Evolutionary conservation across 2,329 filamentous ascomycete genomes (phyloP), one percentile per base, ranked within the genome.

Genomic region (Talaromyces amestolkiae): DNA sequence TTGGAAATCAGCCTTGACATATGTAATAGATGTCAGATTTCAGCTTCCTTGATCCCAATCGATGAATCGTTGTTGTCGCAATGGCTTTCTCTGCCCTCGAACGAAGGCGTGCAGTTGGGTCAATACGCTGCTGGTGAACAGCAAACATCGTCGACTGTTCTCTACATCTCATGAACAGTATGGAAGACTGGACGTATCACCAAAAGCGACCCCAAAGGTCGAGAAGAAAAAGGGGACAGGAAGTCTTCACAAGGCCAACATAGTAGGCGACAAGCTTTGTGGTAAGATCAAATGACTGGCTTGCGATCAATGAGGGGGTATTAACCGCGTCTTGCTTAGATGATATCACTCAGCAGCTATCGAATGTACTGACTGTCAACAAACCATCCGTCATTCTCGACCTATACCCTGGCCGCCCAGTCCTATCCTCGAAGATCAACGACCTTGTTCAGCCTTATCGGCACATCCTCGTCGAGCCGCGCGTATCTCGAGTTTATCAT

Each of bases 331-430:
- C 53, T 58, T 24, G 11, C 24, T 37, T 39, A 80, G 90, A 92
- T 72, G 88, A 94, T 70, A 80, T 91, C 15, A 71, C 96, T 54
- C 75, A 86, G 7, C 91, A 91, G 67, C 79, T 96, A n/a, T 86
- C 85, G 2, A 84, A 85, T 0, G 87, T 87, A 2, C 83, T 98
- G 19, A 80, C 86, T 39, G 85, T 87, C 53, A 89, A 95, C 76
- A 80, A 83, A 59, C 91, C 91, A 63, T 93, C 93, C 78, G 93
- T 96, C 72, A 84, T 98, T 53, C 81, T 99, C 71, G 94, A 98
- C 74, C 81, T 97, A 64, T 92, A 93, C 75, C 94, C 94, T 0
- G 93, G 93, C 15, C 80, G 81, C 1, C 92, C 93, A 9, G 63
- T 96, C 2, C 95, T 90, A 87, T 96, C 93, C 39, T 81, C 82